Evolutionary conservation across 352 stramenopile genomes (phyloP).

Genomic region (Pythium vanterpoolii): DNA sequence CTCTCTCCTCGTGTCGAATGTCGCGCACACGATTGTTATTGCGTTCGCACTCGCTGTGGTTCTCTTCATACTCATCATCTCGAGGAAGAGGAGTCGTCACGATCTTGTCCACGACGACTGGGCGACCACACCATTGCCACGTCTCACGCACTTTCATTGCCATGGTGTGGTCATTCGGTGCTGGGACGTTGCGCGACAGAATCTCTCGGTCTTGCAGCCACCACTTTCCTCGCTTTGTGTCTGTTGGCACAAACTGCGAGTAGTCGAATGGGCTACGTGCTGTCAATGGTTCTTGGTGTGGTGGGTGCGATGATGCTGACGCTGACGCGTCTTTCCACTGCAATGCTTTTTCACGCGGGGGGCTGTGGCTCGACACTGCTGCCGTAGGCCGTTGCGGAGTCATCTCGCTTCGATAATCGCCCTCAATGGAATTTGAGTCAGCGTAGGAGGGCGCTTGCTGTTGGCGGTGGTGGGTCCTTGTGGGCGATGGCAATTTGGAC

Average conservation of each 20-base stretch:
- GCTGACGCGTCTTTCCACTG: slow-evolving; percentile 11
- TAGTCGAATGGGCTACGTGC: slow-evolving; percentile 9
- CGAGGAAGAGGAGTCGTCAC: slow-evolving; percentile 22
- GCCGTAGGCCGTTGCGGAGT: slow-evolving; percentile 13
- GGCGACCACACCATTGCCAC: slow-evolving; percentile 62
- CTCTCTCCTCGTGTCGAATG: slow-evolving; percentile 20
- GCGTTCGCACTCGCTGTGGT: slow-evolving; percentile 1
- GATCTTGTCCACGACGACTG: slow-evolving; percentile 67
- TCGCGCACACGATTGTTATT: slow-evolving; percentile 4
- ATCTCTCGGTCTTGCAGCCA: slow-evolving; percentile 60
- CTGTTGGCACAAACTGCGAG: slow-evolving; percentile 38
- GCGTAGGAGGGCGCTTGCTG: slow-evolving; percentile 5
- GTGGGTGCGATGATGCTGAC: background rate
- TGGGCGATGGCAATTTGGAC: slow-evolving; percentile 14
- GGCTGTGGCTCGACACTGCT: slow-evolving; percentile 15
- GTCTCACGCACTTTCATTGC: slow-evolving; percentile 59
- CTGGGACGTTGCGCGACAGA: slow-evolving; percentile 34
- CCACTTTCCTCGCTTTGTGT: slow-evolving; percentile 59
- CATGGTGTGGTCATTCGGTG: slow-evolving; percentile 27
- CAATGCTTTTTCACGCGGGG: slow-evolving; percentile 10
- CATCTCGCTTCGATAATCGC: slow-evolving; percentile 10
- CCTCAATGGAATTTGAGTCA: background rate
- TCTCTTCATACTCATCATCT: slow-evolving; percentile 16
- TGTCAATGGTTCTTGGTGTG: slow-evolving; percentile 1
- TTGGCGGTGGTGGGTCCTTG: slow-evolving; percentile 1